Conservation (phyloP, 345 rosid species). For the Eucalyptus marginata region DNA sequence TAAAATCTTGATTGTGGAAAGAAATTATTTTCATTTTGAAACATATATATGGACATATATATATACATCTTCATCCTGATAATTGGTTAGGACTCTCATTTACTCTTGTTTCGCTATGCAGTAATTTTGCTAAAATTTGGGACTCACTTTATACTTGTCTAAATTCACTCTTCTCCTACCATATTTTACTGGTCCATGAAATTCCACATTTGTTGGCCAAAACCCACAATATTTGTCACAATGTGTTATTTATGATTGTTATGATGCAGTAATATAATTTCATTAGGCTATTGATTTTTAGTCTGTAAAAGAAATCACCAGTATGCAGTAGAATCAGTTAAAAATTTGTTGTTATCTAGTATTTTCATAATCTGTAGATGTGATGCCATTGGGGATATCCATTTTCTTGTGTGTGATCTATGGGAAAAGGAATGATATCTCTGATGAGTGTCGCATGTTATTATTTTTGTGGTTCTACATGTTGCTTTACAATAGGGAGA, state of each 20-base stretch:
- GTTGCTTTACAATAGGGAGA: background rate
- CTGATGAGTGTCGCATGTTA: background rate
- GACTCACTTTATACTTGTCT: background rate
- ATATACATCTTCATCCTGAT: background rate
- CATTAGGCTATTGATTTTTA: background rate
- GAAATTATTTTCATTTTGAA: background rate
- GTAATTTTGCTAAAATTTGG: background rate
- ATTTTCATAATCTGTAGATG: background rate
- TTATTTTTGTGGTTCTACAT: background rate
- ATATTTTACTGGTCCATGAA: background rate
- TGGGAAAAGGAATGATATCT: background rate
- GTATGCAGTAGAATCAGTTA: background rate
- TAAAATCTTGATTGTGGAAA: background rate
- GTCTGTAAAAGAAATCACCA: background rate
- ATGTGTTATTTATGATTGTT: background rate
- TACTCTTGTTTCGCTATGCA: background rate
- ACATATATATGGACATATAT: background rate
- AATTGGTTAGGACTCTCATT: background rate
- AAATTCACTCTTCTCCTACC: background rate
- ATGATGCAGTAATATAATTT: background rate
- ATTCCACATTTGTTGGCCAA: background rate
- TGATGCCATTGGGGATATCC: background rate
- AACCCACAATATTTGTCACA: background rate
- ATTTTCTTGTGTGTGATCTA: background rate
- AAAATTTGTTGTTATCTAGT: background rate